Evolutionary conservation across 257 asterid species (phyloP).

Genomic region (Solanum virginianum): DNA sequence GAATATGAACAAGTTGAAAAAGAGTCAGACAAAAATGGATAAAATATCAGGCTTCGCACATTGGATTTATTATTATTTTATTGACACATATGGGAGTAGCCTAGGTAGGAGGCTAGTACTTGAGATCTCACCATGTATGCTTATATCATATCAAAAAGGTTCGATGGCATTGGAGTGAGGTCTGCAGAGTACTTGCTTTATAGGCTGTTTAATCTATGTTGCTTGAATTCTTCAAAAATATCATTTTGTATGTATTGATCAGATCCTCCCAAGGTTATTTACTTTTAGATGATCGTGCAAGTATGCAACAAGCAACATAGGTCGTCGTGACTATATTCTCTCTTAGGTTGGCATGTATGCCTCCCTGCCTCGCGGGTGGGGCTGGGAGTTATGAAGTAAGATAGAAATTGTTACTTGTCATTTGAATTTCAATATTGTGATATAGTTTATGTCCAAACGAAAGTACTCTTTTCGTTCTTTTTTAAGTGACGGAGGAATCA

Average conservation of each 20-base stretch:
- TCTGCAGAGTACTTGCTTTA: conserved; percentile 46
- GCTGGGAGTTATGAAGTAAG: neutral
- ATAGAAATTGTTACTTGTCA: neutral
- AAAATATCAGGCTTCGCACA: neutral
- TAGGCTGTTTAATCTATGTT: neutral
- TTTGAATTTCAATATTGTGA: neutral
- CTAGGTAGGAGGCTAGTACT: conserved; percentile 39
- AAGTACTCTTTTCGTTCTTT: neutral
- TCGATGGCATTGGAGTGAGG: conserved; percentile 43
- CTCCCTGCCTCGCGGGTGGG: neutral
- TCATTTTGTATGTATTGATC: neutral
- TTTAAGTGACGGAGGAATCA: neutral
- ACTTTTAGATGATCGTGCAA: neutral
- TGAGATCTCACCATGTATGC: conserved; percentile 37
- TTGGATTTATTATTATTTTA: neutral
- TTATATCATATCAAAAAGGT: conserved; percentile 2
- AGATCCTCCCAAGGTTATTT: neutral
- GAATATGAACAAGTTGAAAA: neutral
- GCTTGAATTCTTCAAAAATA: neutral
- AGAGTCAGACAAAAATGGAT: neutral
- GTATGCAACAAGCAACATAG: neutral
- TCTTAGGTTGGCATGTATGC: neutral
- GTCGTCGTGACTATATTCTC: neutral
- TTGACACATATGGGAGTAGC: neutral
- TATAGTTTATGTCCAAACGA: neutral